phyloP scores from a whole-genome alignment of 2,329 filamentous ascomycete genomes.

The Calonectria pauciramosa region DNA sequence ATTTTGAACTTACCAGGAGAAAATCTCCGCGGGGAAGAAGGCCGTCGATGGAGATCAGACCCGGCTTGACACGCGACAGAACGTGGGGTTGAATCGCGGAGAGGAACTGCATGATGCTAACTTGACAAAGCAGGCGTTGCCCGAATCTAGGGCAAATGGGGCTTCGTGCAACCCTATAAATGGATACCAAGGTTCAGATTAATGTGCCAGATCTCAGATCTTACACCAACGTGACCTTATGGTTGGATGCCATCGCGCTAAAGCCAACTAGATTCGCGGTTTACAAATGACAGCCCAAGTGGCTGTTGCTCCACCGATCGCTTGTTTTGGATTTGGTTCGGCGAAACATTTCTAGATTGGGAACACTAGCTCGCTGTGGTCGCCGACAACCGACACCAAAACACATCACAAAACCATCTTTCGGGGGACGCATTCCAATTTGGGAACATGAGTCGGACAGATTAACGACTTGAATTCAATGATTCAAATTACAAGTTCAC shows the following conservation, averaged over 20 bases:
- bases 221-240: neutral
- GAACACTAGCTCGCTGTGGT: neutral
- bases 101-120: neutral
- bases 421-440: neutral
- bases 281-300: neutral
- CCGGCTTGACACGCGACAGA: neutral
- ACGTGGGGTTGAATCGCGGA: neutral
- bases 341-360: slow-evolving; percentile 8
- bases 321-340: neutral
- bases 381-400: neutral
- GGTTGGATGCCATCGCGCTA: neutral
- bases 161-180: neutral
- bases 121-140: neutral
- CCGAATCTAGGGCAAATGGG: neutral
- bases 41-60: neutral
- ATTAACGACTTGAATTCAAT: neutral
- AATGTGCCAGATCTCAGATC: neutral
- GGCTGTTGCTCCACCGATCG: neutral
- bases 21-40: slow-evolving; percentile 14
- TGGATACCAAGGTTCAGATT: neutral
- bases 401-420: neutral
- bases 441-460: neutral
- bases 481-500: neutral
- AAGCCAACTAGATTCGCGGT: neutral
- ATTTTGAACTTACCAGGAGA: neutral